Base-by-base conservation (phyloP, 257 asterid species). In the Gentiana macrophylla region DNA sequence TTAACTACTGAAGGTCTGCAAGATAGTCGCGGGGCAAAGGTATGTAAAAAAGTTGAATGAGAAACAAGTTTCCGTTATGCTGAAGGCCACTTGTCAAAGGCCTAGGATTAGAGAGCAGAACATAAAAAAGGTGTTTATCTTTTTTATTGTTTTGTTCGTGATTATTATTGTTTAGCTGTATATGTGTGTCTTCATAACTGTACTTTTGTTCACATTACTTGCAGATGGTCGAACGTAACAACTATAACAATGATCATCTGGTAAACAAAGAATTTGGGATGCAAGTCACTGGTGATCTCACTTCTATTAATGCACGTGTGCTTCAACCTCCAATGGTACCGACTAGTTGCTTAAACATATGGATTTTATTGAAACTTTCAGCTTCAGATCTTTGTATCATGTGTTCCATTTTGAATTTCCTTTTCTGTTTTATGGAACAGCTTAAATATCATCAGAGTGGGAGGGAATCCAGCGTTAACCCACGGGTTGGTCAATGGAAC, bases 401-500 rank as follows among this genome's bases (percentile, higher is more conserved):
- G 3, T 1, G 15, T 51, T 32, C 46, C n/a, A 34, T 3, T 35
- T 35, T 5, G 35, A 32, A 60, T 34, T 8, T 72, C 8, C 52
- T 8, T 38, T 15, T 33, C 10, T 33, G 49, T 15, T 32, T 12
- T 55, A 34, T 56, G 59, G 44, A 51, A 59, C 81, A 90, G 98
- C 72, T 90, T 10, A 77, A 59, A 61, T 90, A 86, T 64, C 84
- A 82, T 35, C 81, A 43, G 3, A 10, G 85, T 41, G 95, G 98
- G 32, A 32, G 51, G 43, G 69, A 80, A 47, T 6, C 62, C 4
- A 48, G 8, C 2, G 74, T 84, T 13, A 54, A 64, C 13, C 98
- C 98, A 3, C 47, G 34, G 45, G 86, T 84, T 9, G 98, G 98
- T 0, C 86, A 77, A 4, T 90, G 98, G 98, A 86, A 84, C 50